These are phyloP conservation scores for Podaxis mareebaensis DNA, from an alignment of 768 basidiomycete genomes.

Conservation along the genomic window DNA sequence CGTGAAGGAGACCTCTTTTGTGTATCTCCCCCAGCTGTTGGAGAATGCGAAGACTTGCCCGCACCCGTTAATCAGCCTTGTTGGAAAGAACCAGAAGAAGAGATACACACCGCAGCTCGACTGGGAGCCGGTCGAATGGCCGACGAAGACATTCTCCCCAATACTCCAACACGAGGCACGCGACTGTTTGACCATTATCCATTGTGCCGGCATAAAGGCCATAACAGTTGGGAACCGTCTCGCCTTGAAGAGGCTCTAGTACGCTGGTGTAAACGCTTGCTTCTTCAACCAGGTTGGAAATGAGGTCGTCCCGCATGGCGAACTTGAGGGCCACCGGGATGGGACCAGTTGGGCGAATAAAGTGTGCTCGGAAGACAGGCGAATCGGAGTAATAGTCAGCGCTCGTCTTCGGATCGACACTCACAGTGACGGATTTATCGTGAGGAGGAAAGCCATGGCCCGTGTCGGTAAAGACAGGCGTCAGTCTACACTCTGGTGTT, in stretches of 20 bases:
- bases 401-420: constrained; percentile 30
- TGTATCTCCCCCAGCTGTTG: constrained; percentile 35
- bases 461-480: constrained; percentile 18
- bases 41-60: constrained; percentile 32
- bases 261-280: constrained; percentile 32
- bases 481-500: constrained; percentile 30
- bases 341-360: constrained; percentile 19
- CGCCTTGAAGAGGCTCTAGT: constrained; percentile 34
- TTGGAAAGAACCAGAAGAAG: background rate
- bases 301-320: constrained; percentile 38
- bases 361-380: constrained; percentile 34
- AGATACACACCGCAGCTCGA: constrained; percentile 32
- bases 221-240: constrained; percentile 32
- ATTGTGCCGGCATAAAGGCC: constrained; percentile 34
- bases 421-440: constrained; percentile 25
- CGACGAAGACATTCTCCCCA: constrained; percentile 36
- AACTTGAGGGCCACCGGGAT: constrained; percentile 34
- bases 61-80: background rate
- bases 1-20: constrained; percentile 33
- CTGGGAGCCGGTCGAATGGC: constrained; percentile 30
- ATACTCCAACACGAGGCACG: constrained; percentile 37
- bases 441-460: constrained; percentile 8
- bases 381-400: constrained; percentile 39
- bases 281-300: constrained; percentile 35
- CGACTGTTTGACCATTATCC: constrained; percentile 34